These are phyloP conservation scores for Aphanocladium album DNA, from an alignment of 2,329 filamentous ascomycete species.

Conservation along the genomic window DNA sequence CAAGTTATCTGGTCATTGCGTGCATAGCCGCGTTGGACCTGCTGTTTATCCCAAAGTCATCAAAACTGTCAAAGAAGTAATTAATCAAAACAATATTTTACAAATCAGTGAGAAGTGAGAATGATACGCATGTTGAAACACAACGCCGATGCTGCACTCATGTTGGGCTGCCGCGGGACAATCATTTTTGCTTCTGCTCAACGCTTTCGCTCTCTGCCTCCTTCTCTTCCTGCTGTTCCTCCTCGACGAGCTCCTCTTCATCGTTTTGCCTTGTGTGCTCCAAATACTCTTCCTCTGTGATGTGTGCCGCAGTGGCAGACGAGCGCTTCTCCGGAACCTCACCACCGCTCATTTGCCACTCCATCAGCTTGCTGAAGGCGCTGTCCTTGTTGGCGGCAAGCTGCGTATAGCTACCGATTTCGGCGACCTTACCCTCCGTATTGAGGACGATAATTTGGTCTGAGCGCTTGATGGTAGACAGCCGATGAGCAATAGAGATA, in stretches of 20 bases:
- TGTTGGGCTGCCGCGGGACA: background rate
- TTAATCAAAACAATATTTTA: slow-evolving; percentile 1
- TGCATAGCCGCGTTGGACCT: background rate
- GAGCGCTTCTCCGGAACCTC: slow-evolving; percentile 48
- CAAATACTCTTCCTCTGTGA: slow-evolving; percentile 42
- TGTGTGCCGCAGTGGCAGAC: slow-evolving; percentile 31
- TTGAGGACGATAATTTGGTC: slow-evolving; percentile 92
- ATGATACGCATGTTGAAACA: background rate
- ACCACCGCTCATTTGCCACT: slow-evolving; percentile 93
- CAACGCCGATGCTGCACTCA: background rate
- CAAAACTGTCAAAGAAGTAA: slow-evolving; percentile 16
- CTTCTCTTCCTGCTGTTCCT: slow-evolving; percentile 28
- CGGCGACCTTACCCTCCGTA: slow-evolving; percentile 80
- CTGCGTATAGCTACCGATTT: slow-evolving; percentile 78
- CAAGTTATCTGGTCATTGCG: background rate
- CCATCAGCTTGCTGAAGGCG: slow-evolving; percentile 93
- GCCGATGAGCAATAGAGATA: slow-evolving; percentile 92
- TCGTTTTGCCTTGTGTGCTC: slow-evolving; percentile 38
- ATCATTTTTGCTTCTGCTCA: slow-evolving; percentile 14
- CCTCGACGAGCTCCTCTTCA: slow-evolving; percentile 38
- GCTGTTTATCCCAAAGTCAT: background rate
- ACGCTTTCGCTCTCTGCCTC: slow-evolving; percentile 20
- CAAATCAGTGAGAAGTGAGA: background rate
- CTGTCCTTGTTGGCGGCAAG: slow-evolving; percentile 69
- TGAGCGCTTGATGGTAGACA: slow-evolving; percentile 93